These are phyloP conservation scores for Penicillium sp. DNA, from an alignment of 2,329 filamentous ascomycete species.

Conservation along the genomic window DNA sequence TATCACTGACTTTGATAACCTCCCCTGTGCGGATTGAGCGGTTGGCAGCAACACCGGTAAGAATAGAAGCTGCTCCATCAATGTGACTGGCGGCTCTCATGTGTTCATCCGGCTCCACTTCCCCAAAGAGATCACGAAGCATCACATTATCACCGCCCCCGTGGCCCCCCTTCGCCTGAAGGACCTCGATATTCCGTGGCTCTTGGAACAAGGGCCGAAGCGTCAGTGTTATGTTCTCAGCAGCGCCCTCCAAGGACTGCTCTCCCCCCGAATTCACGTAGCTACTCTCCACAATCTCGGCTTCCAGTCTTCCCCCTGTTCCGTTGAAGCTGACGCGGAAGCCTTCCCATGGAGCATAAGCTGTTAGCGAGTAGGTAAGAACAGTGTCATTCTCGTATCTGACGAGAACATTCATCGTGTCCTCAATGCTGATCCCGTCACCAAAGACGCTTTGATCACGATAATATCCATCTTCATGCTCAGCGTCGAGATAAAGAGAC, in stretches of 20 bases:
- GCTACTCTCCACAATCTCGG: constrained; percentile 65
- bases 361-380: constrained; percentile 57
- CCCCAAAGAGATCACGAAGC: constrained; percentile 60
- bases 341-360: constrained; percentile 59
- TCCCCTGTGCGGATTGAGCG: constrained; percentile 59
- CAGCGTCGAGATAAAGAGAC: constrained; percentile 62
- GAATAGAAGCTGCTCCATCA: constrained; percentile 60
- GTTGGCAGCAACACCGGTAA: constrained; percentile 63
- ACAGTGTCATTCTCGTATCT: constrained; percentile 59
- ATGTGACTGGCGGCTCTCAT: constrained; percentile 60
- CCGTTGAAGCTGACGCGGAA: constrained; percentile 42
- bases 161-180: constrained; percentile 56
- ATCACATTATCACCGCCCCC: constrained; percentile 62
- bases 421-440: constrained; percentile 66
- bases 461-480: constrained; percentile 64
- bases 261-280: constrained; percentile 58
- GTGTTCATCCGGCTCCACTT: constrained; percentile 47
- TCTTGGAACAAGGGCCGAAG: constrained; percentile 60
- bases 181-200: constrained; percentile 57
- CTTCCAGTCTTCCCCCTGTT: constrained; percentile 60
- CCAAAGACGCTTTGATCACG: constrained; percentile 65
- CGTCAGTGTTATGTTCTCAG: constrained; percentile 31
- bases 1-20: constrained; percentile 58
- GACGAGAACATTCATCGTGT: constrained; percentile 64
- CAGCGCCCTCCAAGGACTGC: constrained; percentile 44